These are phyloP conservation scores for Capsicum chinense DNA, from an alignment of 257 asterid genomes.

Conservation along the genomic window DNA sequence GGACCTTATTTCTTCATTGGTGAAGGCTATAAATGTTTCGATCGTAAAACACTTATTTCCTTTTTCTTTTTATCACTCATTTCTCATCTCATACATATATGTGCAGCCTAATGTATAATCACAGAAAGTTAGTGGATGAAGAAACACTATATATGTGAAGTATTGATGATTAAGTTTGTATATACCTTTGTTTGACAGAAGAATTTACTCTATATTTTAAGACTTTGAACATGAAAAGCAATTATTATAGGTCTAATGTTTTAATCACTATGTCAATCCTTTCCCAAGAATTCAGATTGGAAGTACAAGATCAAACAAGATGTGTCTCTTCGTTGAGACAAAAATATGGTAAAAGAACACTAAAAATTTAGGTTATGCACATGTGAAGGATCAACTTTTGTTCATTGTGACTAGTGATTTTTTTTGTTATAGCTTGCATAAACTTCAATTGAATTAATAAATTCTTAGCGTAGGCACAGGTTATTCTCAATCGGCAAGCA, in stretches of 20 bases:
- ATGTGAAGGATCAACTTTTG: not conserved
- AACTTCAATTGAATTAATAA: not conserved
- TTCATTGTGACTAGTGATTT: not conserved
- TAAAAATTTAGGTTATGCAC: not conserved
- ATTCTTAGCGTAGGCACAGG: not conserved
- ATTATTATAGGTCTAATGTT: not conserved
- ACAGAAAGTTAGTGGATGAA: not conserved
- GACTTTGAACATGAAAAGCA: not conserved
- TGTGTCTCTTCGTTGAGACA: not conserved
- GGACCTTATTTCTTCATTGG: conserved; percentile 69
- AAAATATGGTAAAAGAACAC: not conserved
- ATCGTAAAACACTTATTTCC: conserved; percentile 43
- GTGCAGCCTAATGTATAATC: not conserved
- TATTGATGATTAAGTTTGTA: not conserved
- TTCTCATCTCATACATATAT: conserved; percentile 6
- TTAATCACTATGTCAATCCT: not conserved
- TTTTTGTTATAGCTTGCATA: not conserved
- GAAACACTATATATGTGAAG: not conserved
- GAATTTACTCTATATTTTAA: not conserved
- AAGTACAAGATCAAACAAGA: not conserved
- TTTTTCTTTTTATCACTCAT: not conserved
- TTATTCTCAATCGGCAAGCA: not conserved
- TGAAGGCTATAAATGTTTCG: conserved; percentile 48
- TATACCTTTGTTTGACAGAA: not conserved
- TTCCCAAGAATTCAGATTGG: not conserved